Conservation (phyloP, 139 green algal genomes). For the Chlorella sp. region DNA sequence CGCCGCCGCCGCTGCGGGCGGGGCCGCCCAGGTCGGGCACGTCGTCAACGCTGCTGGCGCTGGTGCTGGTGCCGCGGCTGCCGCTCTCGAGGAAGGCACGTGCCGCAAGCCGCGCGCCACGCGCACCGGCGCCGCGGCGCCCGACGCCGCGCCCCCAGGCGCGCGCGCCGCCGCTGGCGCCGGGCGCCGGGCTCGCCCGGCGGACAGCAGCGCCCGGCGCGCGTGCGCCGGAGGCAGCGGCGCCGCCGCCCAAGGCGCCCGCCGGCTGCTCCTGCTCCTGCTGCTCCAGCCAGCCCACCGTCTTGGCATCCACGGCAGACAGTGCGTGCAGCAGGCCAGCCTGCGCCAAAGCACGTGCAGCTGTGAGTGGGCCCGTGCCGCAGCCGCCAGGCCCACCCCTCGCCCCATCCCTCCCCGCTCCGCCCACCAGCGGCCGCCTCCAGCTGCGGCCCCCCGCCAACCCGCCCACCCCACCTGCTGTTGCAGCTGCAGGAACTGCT, state of each 20-base stretch:
- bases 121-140: background rate
- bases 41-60: background rate
- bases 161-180: background rate
- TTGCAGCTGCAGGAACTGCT: too few relatives aligned
- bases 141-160: background rate
- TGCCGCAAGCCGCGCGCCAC: background rate
- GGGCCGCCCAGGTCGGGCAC: background rate
- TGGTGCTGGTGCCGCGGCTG: background rate
- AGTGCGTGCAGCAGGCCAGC: constrained; percentile 29
- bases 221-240: background rate
- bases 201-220: too few relatives aligned
- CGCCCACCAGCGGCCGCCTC: too few relatives aligned
- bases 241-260: background rate
- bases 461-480: too few relatives aligned
- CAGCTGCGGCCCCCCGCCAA: too few relatives aligned
- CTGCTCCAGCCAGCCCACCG: constrained; percentile 1
- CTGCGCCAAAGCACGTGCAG: background rate
- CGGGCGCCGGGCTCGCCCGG: background rate
- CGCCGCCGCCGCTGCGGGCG: background rate
- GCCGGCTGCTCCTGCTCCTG: background rate
- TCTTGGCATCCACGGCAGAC: constrained; percentile 13
- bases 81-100: background rate
- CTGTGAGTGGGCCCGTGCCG: too few relatives aligned
- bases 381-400: too few relatives aligned
- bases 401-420: too few relatives aligned